Evolutionary conservation across 2,329 filamentous ascomycete genomes (phyloP), one percentile per base, ranked within the genome.

Genomic region (Calonectria crousiana): DNA sequence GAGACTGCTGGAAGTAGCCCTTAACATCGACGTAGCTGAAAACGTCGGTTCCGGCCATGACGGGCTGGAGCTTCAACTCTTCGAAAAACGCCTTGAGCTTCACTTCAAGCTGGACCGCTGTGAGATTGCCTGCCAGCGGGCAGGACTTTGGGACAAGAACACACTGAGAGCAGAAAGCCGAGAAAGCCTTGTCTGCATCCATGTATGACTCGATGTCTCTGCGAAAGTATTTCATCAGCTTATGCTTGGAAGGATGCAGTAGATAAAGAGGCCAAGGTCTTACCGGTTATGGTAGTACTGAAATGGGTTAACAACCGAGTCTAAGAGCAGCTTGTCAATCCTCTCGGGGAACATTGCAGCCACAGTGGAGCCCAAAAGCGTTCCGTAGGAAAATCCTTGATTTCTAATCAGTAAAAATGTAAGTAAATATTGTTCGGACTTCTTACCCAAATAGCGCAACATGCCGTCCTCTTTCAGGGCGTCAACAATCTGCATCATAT

Each of bases 1-100:
- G 56, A 9, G 56, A 62, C 34, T 62, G 56, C 23, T 62, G 56
- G 56, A 62, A 62, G 56, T 62, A 62, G 56, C 56, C 56, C 56
- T 62, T 62, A 9, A 62, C 23, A 20, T 62, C 56, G 20, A 62
- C 23, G 26, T 62, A 62, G 23, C 4, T 62, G 36, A 23, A 62
- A n/a, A 41, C 34, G 20, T 62, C 56, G 14, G 56, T 41, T 9
- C 56, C 56, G 3, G 14, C 56, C 0, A 62, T n/a, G 16, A 62
- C 34, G 6, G 56, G 56, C 14, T 62, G 34, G 8, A 62, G 56
- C 23, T 62, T 62, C 34, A 62, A n/a, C 16, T 28, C 56, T 28
- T 62, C 36, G 14, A 62, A 62, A 9, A 62, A 62, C 4, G 56
- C 18, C 23, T 41, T 62, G 13, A 62, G 56, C 34, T 41, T 41